Evolutionary conservation across 352 stramenopile genomes (phyloP).

Genomic region (Pythium pyrilobum): DNA sequence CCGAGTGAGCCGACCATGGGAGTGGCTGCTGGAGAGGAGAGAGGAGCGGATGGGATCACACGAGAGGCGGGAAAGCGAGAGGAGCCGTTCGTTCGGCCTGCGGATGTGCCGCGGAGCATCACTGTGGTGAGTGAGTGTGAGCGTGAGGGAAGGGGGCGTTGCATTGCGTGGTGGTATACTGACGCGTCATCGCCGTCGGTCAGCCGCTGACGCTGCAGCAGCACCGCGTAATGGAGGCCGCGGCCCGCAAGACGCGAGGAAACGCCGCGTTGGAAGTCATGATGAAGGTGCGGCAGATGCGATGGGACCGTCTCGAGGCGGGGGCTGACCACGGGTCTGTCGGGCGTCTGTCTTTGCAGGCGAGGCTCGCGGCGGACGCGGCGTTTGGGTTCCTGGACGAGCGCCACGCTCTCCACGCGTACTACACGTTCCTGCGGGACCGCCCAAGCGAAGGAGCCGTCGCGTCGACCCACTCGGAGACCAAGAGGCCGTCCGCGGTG

Average conservation of each 20-base stretch:
- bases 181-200: not conserved
- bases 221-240: constrained; percentile 1
- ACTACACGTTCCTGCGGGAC: constrained; percentile 8
- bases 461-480: no score
- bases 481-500: not conserved
- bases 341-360: not conserved
- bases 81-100: not conserved
- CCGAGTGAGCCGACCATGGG: not conserved
- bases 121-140: not conserved
- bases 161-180: not conserved
- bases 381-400: constrained; percentile 6
- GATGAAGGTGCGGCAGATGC: constrained; percentile 1
- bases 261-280: constrained; percentile 12
- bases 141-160: no score
- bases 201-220: constrained; percentile 5
- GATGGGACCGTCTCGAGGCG: not conserved
- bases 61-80: no score
- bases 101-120: not conserved
- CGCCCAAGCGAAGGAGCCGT: not conserved
- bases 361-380: not conserved
- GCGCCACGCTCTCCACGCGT: constrained; percentile 2
- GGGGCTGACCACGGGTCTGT: not conserved
- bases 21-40: not conserved
- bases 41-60: no score
- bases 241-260: constrained; percentile 4